phyloP scores from a whole-genome alignment of 169 alveolate species.

The Cyclospora cayetanensis region DNA sequence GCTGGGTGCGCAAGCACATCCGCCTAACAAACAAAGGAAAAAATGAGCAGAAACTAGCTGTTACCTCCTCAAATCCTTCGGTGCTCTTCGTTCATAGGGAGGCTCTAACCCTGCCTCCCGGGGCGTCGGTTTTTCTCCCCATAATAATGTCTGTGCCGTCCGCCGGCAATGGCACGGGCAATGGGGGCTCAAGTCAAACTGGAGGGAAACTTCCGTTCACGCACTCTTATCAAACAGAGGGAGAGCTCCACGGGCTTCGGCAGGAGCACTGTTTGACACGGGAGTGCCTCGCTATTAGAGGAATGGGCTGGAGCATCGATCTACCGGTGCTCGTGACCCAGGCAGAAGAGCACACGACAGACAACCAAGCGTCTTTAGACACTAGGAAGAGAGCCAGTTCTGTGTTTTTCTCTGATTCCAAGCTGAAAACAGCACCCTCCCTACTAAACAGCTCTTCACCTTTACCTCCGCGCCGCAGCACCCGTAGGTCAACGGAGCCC shows the following conservation, averaged over 20 bases:
- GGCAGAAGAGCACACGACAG: background rate
- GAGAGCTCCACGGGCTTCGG: too few relatives aligned
- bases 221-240: too few relatives aligned
- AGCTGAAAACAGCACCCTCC: too few relatives aligned
- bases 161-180: background rate
- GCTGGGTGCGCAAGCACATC: background rate
- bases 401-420: too few relatives aligned
- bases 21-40: constrained; percentile 7
- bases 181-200: background rate
- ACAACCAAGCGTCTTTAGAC: background rate
- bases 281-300: background rate
- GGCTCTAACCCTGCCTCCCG: background rate
- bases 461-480: too few relatives aligned
- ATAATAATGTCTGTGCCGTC: background rate
- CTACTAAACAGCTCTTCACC: too few relatives aligned
- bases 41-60: background rate
- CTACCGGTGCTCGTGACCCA: background rate
- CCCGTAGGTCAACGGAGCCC: too few relatives aligned
- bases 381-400: background rate
- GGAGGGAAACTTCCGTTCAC: too few relatives aligned
- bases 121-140: constrained; percentile 18
- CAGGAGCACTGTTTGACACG: too few relatives aligned
- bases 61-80: constrained; percentile 10
- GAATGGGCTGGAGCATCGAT: background rate
- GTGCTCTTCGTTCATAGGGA: background rate